Conservation (phyloP, 2,329 filamentous ascomycete species). For the Phialemonium atrogriseum region DNA sequence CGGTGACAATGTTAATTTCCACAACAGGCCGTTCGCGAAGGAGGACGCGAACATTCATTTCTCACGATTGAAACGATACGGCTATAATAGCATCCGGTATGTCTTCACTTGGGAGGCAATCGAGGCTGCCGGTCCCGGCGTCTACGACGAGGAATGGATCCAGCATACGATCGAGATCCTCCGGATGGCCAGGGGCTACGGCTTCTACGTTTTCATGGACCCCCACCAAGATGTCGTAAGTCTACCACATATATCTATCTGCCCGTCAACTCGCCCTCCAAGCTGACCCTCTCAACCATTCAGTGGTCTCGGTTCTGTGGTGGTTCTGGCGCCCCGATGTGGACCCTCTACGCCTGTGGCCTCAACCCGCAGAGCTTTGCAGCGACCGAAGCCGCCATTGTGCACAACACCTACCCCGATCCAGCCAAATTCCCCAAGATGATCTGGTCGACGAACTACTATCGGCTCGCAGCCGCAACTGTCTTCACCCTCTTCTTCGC, state of each 20-base stretch:
- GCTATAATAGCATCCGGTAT: slow-evolving; percentile 95
- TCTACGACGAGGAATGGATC: slow-evolving; percentile 91
- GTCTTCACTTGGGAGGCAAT: slow-evolving; percentile 99
- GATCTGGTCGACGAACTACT: slow-evolving; percentile 99
- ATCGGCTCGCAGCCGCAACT: slow-evolving; percentile 73
- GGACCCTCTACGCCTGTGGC: slow-evolving; percentile 93
- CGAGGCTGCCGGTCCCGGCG: slow-evolving; percentile 81
- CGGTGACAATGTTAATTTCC: slow-evolving; percentile 84
- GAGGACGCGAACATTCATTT: slow-evolving; percentile 84
- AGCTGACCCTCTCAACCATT: background rate
- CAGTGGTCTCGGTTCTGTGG: slow-evolving; percentile 92
- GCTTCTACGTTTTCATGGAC: slow-evolving; percentile 97
- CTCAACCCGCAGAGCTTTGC: slow-evolving; percentile 80
- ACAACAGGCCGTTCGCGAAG: slow-evolving; percentile 73
- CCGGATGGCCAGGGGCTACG: slow-evolving; percentile 77
- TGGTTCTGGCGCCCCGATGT: slow-evolving; percentile 92
- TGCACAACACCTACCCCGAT: slow-evolving; percentile 87
- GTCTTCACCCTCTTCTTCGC: slow-evolving; percentile 95
- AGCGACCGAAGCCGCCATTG: slow-evolving; percentile 81
- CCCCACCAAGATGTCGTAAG: slow-evolving; percentile 90
- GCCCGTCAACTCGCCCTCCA: background rate
- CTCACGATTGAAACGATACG: slow-evolving; percentile 73
- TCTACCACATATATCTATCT: background rate
- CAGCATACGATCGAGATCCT: slow-evolving; percentile 81
- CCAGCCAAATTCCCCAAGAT: slow-evolving; percentile 90